Conservation (phyloP, 148 eudicot species). For the Polygonum maritimum region DNA sequence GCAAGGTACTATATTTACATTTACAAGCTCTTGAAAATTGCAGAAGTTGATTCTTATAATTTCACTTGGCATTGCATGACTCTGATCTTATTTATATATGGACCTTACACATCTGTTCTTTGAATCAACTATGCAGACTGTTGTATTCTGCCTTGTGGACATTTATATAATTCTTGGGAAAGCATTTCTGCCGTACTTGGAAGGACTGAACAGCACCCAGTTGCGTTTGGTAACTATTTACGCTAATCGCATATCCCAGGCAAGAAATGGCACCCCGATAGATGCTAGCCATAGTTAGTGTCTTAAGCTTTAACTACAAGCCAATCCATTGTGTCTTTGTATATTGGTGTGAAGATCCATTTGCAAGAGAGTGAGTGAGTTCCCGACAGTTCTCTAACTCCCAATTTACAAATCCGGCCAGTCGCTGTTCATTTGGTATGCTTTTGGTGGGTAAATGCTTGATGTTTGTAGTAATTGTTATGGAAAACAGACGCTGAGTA, state of each 20-base stretch:
- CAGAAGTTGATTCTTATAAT: background rate
- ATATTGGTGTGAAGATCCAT: conserved; percentile 7
- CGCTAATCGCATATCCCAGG: conserved; percentile 93
- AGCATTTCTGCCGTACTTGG: conserved; percentile 83
- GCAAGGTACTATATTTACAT: conserved; percentile 50
- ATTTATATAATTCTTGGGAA: conserved; percentile 92
- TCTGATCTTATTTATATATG: background rate
- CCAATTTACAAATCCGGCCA: background rate
- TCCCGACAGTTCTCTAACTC: background rate
- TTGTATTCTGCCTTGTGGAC: conserved; percentile 96
- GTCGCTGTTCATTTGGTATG: conserved; percentile 1
- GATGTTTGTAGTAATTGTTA: background rate
- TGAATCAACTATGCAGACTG: conserved; percentile 51
- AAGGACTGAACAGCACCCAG: conserved; percentile 91
- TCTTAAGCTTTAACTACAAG: background rate
- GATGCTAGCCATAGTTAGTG: conserved; percentile 38
- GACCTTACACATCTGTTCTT: background rate
- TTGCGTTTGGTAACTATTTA: conserved; percentile 88
- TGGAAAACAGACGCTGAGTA: background rate
- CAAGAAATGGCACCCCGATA: conserved; percentile 70
- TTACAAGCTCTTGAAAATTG: background rate
- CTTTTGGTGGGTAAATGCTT: conserved; percentile 5
- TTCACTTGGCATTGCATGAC: background rate
- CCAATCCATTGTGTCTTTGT: background rate
- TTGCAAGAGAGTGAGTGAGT: background rate